Evolutionary conservation across 495 filamentous ascomycete species (phyloP), one percentile per base, ranked within the genome.

Genomic region (Daldinia loculata): DNA sequence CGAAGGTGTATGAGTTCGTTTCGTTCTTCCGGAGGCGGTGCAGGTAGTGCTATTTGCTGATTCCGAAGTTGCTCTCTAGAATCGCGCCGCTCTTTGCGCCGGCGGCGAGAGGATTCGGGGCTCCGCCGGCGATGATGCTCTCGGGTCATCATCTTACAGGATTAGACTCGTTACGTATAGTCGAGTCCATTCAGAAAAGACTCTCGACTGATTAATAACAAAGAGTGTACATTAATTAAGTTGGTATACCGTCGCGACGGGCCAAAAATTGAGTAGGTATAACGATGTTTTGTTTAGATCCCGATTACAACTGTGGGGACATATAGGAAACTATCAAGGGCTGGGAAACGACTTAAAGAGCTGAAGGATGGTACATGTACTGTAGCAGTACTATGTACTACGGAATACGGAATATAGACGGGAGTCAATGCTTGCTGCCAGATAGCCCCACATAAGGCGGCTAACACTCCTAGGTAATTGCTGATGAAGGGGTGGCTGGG

Each of bases 91-190:
- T 80, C 77, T 78, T 79, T 81, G 79, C 82, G 81, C 80, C 83
- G 79, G 67, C 82, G 81, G 63, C 81, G 78, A 75, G 81, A 78
- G 76, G 80, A 80, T 71, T 84, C 82, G 48, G 79, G 83, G 76
- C 82, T 84, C 81, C 82, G 73, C 74, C 73, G 79, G 71, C 78
- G 81, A 76, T 82, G 81, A 79, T 77, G 76, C 70, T 83, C 80
- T 66, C 78, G 76, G 75, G 82, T 82, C 80, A 78, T 84, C 76
- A 76, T 75, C 70, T 74, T 73, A 60, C 61, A 64, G 62, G 45
- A 39, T 59, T 66, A 48, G 66, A 73, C 66, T 62, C 56, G 29
- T 30, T 69, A 62, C 51, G 57, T 69, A 56, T 66, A 51, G 30
- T 63, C 26, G 66, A 66, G 70, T 73, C 70, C 70, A 73, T 73